Conservation (phyloP, 257 asterid genomes). For the Capsicum chinense region DNA sequence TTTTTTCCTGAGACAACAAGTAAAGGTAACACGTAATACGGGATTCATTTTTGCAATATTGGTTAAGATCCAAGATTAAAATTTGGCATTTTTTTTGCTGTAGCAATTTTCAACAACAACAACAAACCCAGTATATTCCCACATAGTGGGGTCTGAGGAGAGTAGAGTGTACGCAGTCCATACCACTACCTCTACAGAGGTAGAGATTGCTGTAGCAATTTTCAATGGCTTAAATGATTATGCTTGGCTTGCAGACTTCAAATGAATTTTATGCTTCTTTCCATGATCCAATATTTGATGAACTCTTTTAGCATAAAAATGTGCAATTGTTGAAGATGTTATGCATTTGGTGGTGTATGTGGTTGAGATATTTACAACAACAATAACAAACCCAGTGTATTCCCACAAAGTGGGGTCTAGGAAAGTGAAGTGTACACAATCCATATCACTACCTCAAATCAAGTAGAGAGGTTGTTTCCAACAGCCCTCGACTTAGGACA, state of each 20-base stretch:
- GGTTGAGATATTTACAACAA: background rate
- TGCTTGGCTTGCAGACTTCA: background rate
- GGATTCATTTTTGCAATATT: background rate
- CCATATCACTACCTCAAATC: too few relatives aligned
- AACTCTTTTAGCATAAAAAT: background rate
- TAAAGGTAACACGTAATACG: background rate
- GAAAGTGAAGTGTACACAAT: too few relatives aligned
- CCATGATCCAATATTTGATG: background rate
- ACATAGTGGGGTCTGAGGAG: too few relatives aligned
- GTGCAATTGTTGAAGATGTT: background rate
- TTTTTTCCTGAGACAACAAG: background rate
- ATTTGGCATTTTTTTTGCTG: background rate
- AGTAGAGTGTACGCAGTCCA: too few relatives aligned
- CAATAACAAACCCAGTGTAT: too few relatives aligned
- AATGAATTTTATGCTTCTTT: constrained; percentile 1
- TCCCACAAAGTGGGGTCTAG: too few relatives aligned
- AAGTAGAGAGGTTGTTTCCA: too few relatives aligned
- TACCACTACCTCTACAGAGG: too few relatives aligned
- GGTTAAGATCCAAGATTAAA: background rate
- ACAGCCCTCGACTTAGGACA: too few relatives aligned
- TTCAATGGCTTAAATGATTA: background rate
- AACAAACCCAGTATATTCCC: too few relatives aligned
- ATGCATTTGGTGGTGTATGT: background rate
- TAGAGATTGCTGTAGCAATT: background rate
- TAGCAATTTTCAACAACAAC: background rate